Conservation (phyloP, 306 rosid species). For the Dryas octopetala region DNA sequence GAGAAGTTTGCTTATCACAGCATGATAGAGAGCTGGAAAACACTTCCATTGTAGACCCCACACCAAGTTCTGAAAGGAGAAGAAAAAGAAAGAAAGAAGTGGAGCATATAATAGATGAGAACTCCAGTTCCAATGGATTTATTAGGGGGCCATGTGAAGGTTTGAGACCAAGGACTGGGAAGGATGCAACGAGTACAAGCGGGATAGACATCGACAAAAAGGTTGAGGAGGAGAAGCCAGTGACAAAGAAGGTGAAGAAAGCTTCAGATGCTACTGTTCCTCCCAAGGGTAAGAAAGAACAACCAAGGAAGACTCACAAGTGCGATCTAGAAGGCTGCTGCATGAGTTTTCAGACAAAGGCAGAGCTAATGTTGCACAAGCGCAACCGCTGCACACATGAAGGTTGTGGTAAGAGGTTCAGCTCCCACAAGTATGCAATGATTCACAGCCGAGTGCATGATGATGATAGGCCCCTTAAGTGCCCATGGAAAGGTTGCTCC, state of each 20-base stretch:
- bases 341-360: conserved; percentile 75
- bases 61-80: conserved; percentile 26
- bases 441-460: conserved; percentile 90
- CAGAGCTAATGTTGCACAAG: conserved; percentile 69
- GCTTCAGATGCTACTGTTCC: conserved; percentile 35
- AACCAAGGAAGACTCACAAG: conserved; percentile 40
- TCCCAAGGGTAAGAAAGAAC: conserved; percentile 42
- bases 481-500: conserved; percentile 97
- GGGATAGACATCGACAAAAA: conserved; percentile 27
- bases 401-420: conserved; percentile 94
- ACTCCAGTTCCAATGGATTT: conserved; percentile 40
- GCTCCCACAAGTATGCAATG: conserved; percentile 82
- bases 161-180: conserved; percentile 70
- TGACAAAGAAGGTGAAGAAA: conserved; percentile 45
- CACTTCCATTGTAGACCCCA: conserved; percentile 32
- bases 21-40: conserved; percentile 38
- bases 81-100: conserved; percentile 54
- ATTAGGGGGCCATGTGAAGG: conserved; percentile 92
- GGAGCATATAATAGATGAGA: conserved; percentile 39
- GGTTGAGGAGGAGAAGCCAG: conserved; percentile 36
- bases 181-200: conserved; percentile 32
- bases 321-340: conserved; percentile 84
- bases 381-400: conserved; percentile 79
- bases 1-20: conserved; percentile 38
- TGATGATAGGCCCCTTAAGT: conserved; percentile 87